Conservation (phyloP, 257 asterid genomes). For the Solanum sejunctum region DNA sequence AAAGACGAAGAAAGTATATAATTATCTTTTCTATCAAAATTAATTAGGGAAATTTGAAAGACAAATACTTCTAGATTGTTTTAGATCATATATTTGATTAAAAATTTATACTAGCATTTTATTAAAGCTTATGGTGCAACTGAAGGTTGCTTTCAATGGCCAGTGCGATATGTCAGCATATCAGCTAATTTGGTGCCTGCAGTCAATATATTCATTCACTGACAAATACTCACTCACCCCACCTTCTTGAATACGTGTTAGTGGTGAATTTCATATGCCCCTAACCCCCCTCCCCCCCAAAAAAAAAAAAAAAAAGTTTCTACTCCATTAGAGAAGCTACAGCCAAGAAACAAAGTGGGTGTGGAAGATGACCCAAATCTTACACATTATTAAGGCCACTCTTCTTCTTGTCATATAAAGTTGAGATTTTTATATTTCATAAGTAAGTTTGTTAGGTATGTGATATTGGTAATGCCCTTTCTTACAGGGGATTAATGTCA, state of each 20-base stretch:
- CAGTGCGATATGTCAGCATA: neutral
- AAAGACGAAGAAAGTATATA: too few relatives aligned
- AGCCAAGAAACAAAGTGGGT: conserved; percentile 2
- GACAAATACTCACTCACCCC: conserved; percentile 1
- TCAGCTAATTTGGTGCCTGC: conserved; percentile 4
- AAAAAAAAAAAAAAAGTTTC: conserved; percentile 14
- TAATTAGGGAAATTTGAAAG: too few relatives aligned
- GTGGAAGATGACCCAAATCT: neutral
- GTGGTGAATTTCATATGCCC: neutral
- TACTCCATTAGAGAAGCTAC: neutral
- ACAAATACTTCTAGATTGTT: neutral
- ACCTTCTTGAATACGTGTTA: neutral
- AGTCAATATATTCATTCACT: neutral
- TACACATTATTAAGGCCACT: neutral
- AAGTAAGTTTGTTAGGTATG: neutral
- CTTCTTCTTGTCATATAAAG: neutral
- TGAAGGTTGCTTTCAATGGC: conserved; percentile 19
- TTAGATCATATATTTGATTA: neutral
- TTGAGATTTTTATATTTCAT: neutral
- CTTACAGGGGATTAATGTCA: neutral
- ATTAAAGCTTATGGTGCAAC: neutral
- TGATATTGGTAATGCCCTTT: neutral
- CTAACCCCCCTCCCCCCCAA: neutral
- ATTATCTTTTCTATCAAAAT: too few relatives aligned
- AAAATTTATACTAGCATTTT: neutral